These are phyloP conservation scores for Globisporangium orthogonon DNA, from an alignment of 352 stramenopile genomes.

Conservation along the genomic window DNA sequence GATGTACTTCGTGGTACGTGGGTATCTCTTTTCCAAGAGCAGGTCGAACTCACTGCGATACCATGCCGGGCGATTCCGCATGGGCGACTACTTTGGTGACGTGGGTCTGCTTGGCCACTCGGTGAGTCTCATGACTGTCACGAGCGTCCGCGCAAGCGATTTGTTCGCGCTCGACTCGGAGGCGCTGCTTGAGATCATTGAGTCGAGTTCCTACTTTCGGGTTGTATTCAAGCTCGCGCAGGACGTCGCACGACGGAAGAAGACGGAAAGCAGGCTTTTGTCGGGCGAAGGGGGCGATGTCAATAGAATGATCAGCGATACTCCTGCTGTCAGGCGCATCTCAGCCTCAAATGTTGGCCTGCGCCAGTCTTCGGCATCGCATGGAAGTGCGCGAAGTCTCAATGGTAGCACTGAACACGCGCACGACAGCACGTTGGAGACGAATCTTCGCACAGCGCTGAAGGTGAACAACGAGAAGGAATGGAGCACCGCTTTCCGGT, in stretches of 20 bases:
- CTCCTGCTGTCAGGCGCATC: conserved; percentile 2
- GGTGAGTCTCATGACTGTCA: conserved; percentile 45
- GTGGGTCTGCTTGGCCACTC: conserved; percentile 44
- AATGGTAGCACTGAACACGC: background rate
- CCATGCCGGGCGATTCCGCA: conserved; percentile 31
- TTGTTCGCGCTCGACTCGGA: conserved; percentile 51
- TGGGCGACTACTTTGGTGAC: conserved; percentile 54
- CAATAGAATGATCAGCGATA: background rate
- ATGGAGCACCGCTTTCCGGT: conserved; percentile 36
- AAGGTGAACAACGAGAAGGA: conserved; percentile 15
- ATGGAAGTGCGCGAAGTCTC: background rate
- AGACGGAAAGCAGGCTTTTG: conserved; percentile 17
- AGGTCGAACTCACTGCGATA: conserved; percentile 42
- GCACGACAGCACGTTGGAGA: conserved; percentile 1
- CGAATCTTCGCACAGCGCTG: conserved; percentile 11
- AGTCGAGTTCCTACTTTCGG: conserved; percentile 34
- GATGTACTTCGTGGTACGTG: conserved; percentile 67
- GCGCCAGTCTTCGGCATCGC: background rate
- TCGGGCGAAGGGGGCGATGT: background rate
- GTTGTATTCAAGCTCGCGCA: conserved; percentile 34
- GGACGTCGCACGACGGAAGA: conserved; percentile 29
- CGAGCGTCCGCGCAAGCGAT: conserved; percentile 49
- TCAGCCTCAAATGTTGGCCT: conserved; percentile 1
- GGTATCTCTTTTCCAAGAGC: conserved; percentile 46
- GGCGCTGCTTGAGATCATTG: conserved; percentile 31